Evolutionary conservation across 2,329 filamentous ascomycete species (phyloP).

Genomic region (Exophiala sp.): DNA sequence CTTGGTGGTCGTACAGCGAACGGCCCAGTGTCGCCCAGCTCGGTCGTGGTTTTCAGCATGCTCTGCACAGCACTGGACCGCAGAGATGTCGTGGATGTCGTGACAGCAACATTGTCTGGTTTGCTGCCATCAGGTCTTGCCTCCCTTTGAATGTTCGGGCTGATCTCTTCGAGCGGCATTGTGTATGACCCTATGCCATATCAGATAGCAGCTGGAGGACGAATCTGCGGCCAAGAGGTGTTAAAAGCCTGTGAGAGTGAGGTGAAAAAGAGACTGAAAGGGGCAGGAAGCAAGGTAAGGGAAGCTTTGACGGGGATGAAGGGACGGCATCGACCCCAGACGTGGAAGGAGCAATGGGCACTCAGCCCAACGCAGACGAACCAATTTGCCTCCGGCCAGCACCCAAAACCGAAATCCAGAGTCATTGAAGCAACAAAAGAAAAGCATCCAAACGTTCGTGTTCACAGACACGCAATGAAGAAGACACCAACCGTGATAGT

Average conservation of each 20-base stretch:
- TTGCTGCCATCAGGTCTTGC: slow-evolving; percentile 8
- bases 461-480: too few relatives aligned
- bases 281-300: too few relatives aligned
- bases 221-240: background rate
- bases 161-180: slow-evolving; percentile 26
- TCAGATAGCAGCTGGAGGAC: background rate
- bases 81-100: slow-evolving; percentile 11
- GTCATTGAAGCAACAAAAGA: too few relatives aligned
- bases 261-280: background rate
- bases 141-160: slow-evolving; percentile 20
- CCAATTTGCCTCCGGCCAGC: too few relatives aligned
- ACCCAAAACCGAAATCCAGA: too few relatives aligned
- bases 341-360: too few relatives aligned
- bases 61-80: slow-evolving; percentile 56
- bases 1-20: slow-evolving; percentile 53
- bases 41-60: slow-evolving; percentile 64
- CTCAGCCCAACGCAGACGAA: too few relatives aligned
- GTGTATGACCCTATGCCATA: slow-evolving; percentile 4
- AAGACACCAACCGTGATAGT: too few relatives aligned
- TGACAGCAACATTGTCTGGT: slow-evolving; percentile 1
- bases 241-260: background rate
- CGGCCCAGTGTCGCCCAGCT: slow-evolving; percentile 62
- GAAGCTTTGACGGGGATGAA: too few relatives aligned
- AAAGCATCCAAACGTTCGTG: too few relatives aligned
- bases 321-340: too few relatives aligned